A percentile compares a stretch with the other conserved stretches of the same genome.
Evolutionary conservation across 441 rosid species (phyloP).

Genomic region (Aleurites moluccanus): DNA sequence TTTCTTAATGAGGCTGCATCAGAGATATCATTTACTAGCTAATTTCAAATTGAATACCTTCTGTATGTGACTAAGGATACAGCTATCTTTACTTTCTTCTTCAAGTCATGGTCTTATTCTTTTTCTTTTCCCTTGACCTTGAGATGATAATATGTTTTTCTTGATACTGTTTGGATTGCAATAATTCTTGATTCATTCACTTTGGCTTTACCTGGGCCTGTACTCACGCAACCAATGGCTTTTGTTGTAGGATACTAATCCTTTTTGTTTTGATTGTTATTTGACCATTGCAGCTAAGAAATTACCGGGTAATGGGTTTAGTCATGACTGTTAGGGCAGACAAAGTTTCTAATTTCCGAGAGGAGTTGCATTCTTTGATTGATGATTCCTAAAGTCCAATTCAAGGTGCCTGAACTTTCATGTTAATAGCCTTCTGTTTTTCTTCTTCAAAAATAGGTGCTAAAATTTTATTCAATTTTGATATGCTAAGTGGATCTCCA

Average conservation of each 20-base stretch:
- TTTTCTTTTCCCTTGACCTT: background rate
- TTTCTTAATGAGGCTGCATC: background rate
- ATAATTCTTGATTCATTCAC: background rate
- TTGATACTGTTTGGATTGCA: background rate
- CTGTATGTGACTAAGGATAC: background rate
- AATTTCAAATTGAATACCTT: background rate
- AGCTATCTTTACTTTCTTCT: background rate
- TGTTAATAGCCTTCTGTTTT: background rate
- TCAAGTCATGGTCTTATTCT: background rate
- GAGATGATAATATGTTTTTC: background rate
- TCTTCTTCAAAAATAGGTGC: background rate
- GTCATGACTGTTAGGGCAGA: constrained; percentile 68
- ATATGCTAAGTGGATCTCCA: background rate
- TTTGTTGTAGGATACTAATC: background rate
- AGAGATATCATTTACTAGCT: background rate
- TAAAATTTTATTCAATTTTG: background rate
- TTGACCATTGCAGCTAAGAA: constrained; percentile 51
- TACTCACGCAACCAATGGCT: no score
- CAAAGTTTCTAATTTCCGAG: constrained; percentile 46
- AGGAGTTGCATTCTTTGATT: constrained; percentile 55
- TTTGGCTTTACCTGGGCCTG: background rate
- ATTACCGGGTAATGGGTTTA: constrained; percentile 62
- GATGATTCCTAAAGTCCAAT: constrained; percentile 32
- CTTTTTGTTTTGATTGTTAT: background rate
- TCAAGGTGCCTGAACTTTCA: background rate